Evolutionary conservation across 495 filamentous ascomycete genomes (phyloP), one percentile per base, ranked within the genome.

Genomic region (Corynascus novoguineensis): DNA sequence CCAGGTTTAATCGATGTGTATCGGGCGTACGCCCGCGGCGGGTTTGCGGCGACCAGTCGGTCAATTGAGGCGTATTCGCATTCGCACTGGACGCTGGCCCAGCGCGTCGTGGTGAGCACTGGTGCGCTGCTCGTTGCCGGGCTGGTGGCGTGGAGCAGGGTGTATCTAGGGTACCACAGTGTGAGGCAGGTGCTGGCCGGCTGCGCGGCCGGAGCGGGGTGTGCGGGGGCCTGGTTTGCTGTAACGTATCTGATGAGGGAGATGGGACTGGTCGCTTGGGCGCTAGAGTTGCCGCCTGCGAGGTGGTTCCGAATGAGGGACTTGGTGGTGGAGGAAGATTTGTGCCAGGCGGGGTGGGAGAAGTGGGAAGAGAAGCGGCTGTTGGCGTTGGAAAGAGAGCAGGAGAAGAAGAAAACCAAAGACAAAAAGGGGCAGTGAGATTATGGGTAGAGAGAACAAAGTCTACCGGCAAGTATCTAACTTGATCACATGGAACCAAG

Each of bases 101-200:
- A 86, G 57, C 79, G 89, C 31, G 62, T 74, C 1, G 58, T 78
- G 3, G 73, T 88, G 45, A 83, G 86, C 28, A 40, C 79, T 12
- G 67, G 78, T 9, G 82, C 83, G 8, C 57, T 88, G 40, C 62
- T 69, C 1, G 75, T 79, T 38, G 91, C 92, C 1, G 82, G 70
- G 2, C 75, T 79, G 6, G 91, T 97, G 0, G 86, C 90, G 19
- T 78, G 79, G 63, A 93, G 88, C 60, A 76, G 93, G 34, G 78
- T 96, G 50, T 99, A 99, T 67, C 71, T 99, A 59, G 90, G 83
- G 64, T 99, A 99, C 71, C 93, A 99, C 73, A 97, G 92, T 5
- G 79, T 79, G 27, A 83, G 77, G 61, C 93, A 99, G 73, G 95
- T 99, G 2, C 69, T 89, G 12, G 90, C 87, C 1, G 93, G 93